Evolutionary conservation across 73 alveolate species (phyloP).

Genomic region (Blepharisma stoltei): DNA sequence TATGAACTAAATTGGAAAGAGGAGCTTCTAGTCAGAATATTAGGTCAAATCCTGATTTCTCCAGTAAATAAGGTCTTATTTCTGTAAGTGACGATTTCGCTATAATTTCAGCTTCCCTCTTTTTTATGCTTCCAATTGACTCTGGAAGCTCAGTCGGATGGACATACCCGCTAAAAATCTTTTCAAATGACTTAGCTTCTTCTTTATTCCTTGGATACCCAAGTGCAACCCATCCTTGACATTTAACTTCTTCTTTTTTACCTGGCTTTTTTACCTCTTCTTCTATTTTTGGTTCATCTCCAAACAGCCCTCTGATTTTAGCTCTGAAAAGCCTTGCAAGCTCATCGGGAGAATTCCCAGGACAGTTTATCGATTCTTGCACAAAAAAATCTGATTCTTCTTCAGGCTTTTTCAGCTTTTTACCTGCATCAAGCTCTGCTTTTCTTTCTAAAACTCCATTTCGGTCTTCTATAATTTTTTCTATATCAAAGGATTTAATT

Average conservation of each 20-base stretch:
- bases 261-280: conserved; percentile 1
- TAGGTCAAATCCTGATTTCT: conserved; percentile 7
- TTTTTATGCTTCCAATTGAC: neutral
- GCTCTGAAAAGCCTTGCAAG: conserved; percentile 12
- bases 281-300: conserved; percentile 19
- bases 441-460: conserved; percentile 12
- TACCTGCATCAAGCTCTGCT: conserved; percentile 21
- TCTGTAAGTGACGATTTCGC: neutral
- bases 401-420: conserved; percentile 21
- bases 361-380: neutral
- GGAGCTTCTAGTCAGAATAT: conserved; percentile 16
- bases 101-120: neutral
- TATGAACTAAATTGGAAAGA: neutral
- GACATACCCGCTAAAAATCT: neutral
- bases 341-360: conserved; percentile 1
- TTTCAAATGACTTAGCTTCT: conserved; percentile 17
- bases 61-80: neutral
- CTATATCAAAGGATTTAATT: conserved; percentile 13
- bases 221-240: conserved; percentile 20
- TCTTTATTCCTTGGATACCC: neutral
- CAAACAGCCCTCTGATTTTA: conserved; percentile 7
- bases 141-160: neutral
- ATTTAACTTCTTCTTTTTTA: conserved; percentile 29
- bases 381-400: conserved; percentile 19
- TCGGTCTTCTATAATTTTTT: conserved; percentile 17